phyloP scores from a whole-genome alignment of 2,329 filamentous ascomycete genomes.

The Microcyclosporella mali region DNA sequence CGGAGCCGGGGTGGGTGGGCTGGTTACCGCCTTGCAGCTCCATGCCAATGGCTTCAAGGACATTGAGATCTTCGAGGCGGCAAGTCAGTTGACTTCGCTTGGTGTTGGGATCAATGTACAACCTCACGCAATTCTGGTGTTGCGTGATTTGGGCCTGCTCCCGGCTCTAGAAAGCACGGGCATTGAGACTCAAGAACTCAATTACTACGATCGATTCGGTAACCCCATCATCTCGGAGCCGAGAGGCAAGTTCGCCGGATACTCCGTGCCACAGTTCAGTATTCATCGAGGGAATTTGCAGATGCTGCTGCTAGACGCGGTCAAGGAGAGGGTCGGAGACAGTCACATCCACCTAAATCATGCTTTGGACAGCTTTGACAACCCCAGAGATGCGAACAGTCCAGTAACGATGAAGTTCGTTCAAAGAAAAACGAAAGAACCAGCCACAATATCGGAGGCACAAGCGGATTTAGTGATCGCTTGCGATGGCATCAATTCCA shows the following conservation, averaged over 20 bases:
- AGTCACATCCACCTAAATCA: slow-evolving; percentile 38
- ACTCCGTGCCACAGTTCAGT: slow-evolving; percentile 41
- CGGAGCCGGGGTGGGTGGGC: slow-evolving; percentile 46
- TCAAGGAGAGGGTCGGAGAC: slow-evolving; percentile 37
- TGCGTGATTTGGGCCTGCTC: slow-evolving; percentile 40
- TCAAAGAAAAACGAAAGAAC: slow-evolving; percentile 11
- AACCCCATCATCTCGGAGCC: slow-evolving; percentile 40
- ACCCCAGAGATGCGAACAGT: slow-evolving; percentile 27
- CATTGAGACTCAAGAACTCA: slow-evolving; percentile 39
- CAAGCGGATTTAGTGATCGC: slow-evolving; percentile 36
- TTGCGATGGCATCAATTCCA: slow-evolving; percentile 43
- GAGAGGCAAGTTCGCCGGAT: slow-evolving; percentile 38
- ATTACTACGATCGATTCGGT: slow-evolving; percentile 42
- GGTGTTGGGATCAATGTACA: slow-evolving; percentile 46
- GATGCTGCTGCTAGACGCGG: slow-evolving; percentile 39
- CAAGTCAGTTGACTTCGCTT: slow-evolving; percentile 37
- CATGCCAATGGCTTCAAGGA: slow-evolving; percentile 47
- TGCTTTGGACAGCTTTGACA: slow-evolving; percentile 33
- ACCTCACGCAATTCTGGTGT: slow-evolving; percentile 41
- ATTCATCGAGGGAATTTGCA: slow-evolving; percentile 44
- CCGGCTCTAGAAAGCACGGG: slow-evolving; percentile 37
- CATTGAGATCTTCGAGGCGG: slow-evolving; percentile 41
- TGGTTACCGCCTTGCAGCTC: slow-evolving; percentile 51
- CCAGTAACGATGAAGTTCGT: slow-evolving; percentile 9
- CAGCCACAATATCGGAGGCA: slow-evolving; percentile 28